Conservation (phyloP, 345 rosid species). For the Eucalyptus camaldulensis region DNA sequence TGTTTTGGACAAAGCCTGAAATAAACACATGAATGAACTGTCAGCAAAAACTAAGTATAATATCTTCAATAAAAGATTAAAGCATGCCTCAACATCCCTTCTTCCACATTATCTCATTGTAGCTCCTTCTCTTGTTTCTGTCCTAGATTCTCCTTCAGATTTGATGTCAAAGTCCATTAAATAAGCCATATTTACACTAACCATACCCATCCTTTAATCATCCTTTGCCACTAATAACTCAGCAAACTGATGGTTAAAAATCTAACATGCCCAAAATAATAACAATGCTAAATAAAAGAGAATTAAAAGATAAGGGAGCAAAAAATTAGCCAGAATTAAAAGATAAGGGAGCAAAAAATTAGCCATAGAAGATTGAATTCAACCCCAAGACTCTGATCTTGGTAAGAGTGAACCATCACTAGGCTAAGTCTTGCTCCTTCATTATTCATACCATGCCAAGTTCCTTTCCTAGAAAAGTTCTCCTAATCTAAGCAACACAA, state of each 20-base stretch:
- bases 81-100: not conserved
- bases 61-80: not conserved
- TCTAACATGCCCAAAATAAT: not conserved
- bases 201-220: not conserved
- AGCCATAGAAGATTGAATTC: not conserved
- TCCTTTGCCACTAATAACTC: not conserved
- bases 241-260: not conserved
- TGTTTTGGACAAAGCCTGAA: conserved; percentile 87
- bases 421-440: not conserved
- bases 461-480: not conserved
- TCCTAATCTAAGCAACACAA: not conserved
- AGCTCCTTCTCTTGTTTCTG: not conserved
- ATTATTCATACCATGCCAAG: not conserved
- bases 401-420: not conserved
- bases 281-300: not conserved
- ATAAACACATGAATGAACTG: not conserved
- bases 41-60: not conserved
- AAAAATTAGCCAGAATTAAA: not conserved
- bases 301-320: not conserved
- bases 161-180: not conserved
- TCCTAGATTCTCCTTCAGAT: not conserved
- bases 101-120: not conserved
- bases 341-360: not conserved
- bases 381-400: not conserved
- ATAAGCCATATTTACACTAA: not conserved